These are phyloP conservation scores for Aureobasidium zeae DNA, from an alignment of 2,329 filamentous ascomycete genomes.

Conservation along the genomic window DNA sequence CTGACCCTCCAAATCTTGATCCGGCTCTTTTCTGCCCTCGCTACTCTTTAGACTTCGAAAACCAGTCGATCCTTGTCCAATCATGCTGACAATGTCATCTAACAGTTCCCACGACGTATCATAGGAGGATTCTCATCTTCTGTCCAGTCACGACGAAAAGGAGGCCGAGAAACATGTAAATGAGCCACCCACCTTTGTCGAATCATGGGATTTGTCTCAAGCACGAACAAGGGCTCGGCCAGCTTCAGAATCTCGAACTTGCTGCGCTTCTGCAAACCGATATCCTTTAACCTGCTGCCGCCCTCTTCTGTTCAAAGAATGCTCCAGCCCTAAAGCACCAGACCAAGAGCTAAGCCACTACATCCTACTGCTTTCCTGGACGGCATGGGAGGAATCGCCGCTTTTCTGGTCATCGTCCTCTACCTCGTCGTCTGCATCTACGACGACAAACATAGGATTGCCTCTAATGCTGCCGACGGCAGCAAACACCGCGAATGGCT, in stretches of 20 bases:
- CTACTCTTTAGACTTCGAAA: too few species aligned
- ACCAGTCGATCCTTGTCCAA: too few species aligned
- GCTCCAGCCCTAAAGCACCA: background rate
- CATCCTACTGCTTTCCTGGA: slow-evolving; percentile 15
- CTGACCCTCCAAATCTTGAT: too few species aligned
- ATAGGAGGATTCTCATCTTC: background rate
- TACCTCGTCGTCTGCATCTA: slow-evolving; percentile 5
- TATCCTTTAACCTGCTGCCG: background rate
- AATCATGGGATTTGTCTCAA: too few species aligned
- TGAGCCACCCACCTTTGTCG: background rate
- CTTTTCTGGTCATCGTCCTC: slow-evolving; percentile 16
- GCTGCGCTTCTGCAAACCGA: background rate
- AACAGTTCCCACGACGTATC: too few species aligned
- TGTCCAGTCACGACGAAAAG: background rate
- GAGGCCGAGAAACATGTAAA: background rate
- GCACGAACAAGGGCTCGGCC: too few species aligned
- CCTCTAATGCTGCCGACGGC: slow-evolving; percentile 1
- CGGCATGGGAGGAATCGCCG: slow-evolving; percentile 17
- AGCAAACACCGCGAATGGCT: slow-evolving; percentile 21
- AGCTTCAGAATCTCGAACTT: background rate
- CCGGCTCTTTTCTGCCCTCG: too few species aligned
- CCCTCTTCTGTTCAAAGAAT: slow-evolving; percentile 1
- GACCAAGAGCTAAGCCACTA: background rate
- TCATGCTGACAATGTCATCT: too few species aligned
- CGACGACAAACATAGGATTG: slow-evolving; percentile 12